phyloP scores from a whole-genome alignment of 2,329 filamentous ascomycete genomes.

The Penicillium thymicola region DNA sequence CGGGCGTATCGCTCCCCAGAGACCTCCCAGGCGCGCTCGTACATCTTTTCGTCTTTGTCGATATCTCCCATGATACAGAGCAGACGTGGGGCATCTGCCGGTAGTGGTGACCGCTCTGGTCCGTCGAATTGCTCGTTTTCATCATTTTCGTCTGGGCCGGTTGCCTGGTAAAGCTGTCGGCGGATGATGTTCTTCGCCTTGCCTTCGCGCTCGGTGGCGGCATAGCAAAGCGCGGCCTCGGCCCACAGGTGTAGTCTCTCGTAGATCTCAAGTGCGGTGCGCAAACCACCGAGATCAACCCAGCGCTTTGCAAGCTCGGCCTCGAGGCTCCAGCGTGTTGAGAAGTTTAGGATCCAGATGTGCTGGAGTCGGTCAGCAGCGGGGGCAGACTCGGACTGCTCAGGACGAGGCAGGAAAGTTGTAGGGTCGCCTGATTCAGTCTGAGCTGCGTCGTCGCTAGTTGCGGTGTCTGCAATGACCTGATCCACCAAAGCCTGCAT shows the following conservation, averaged over 20 bases:
- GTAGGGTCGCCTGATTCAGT: conserved; percentile 53
- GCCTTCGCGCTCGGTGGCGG: conserved; percentile 72
- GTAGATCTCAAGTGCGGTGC: conserved; percentile 93
- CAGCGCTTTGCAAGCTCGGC: conserved; percentile 90
- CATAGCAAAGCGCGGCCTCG: conserved; percentile 87
- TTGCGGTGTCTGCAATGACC: conserved; percentile 78
- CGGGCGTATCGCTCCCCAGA: conserved; percentile 77
- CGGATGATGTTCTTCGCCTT: conserved; percentile 76
- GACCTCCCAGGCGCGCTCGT: conserved; percentile 82
- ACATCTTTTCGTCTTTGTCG: conserved; percentile 69
- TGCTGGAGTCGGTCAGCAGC: conserved; percentile 74
- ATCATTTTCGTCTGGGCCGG: conserved; percentile 45
- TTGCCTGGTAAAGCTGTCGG: conserved; percentile 72
- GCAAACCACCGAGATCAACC: conserved; percentile 80
- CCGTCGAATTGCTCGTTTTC: conserved; percentile 62
- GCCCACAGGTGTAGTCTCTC: conserved; percentile 91
- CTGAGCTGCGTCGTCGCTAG: conserved; percentile 37
- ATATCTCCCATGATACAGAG: conserved; percentile 94
- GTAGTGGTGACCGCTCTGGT: conserved; percentile 65
- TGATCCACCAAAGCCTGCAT: conserved; percentile 95
- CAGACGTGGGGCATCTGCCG: conserved; percentile 77
- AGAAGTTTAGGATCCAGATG: conserved; percentile 77
- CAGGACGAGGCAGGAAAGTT: conserved; percentile 76
- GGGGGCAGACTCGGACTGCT: conserved; percentile 69
- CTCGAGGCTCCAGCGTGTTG: conserved; percentile 90